A percentile compares a stretch with the other conserved stretches of the same genome.
Evolutionary conservation across 805 yeast species (phyloP).

Genomic region (Torulaspora gathmanii): DNA sequence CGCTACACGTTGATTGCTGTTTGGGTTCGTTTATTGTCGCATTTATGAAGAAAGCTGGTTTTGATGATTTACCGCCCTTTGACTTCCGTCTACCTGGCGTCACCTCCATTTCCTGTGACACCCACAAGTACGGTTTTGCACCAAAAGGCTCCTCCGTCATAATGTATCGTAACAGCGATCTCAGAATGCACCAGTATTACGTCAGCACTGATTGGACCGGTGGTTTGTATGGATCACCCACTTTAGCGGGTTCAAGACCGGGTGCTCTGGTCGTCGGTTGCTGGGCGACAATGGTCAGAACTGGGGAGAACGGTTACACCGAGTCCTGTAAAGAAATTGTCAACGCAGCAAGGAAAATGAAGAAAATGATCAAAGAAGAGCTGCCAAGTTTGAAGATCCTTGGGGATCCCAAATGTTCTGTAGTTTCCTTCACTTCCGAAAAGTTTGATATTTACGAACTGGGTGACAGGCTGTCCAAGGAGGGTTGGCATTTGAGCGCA

Average conservation of each 20-base stretch:
- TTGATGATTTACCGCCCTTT: conserved; percentile 44
- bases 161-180: conserved; percentile 69
- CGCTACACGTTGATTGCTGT: conserved; percentile 94
- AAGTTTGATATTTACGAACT: conserved; percentile 67
- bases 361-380: conserved; percentile 42
- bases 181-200: conserved; percentile 80
- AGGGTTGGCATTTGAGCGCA: conserved; percentile 78
- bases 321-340: conserved; percentile 65
- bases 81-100: conserved; percentile 88
- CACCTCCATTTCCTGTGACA: conserved; percentile 97
- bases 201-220: conserved; percentile 85
- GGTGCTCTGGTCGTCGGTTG: conserved; percentile 98
- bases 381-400: conserved; percentile 59
- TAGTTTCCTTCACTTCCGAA: conserved; percentile 67
- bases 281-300: conserved; percentile 84
- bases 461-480: conserved; percentile 60
- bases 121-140: conserved; percentile 98
- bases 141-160: conserved; percentile 94
- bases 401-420: conserved; percentile 85
- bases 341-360: conserved; percentile 55
- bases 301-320: conserved; percentile 82
- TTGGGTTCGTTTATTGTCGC: conserved; percentile 89
- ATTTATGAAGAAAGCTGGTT: conserved; percentile 63
- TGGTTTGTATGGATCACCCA: conserved; percentile 94
- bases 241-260: conserved; percentile 93